phyloP scores from a whole-genome alignment of 352 stramenopile species.

The Globisporangium spiculum region DNA sequence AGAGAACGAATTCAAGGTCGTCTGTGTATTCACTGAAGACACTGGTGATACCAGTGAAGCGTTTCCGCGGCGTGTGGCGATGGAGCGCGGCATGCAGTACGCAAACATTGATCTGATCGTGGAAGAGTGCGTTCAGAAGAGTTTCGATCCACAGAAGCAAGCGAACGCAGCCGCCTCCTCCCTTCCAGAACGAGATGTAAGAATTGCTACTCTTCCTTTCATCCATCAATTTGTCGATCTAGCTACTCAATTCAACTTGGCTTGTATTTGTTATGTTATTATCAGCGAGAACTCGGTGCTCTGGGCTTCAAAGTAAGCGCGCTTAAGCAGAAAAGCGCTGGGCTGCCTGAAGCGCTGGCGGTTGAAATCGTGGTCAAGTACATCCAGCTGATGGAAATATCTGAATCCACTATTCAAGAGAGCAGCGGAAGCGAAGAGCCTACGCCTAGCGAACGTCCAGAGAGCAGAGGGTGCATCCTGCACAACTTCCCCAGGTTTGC shows the following conservation, averaged over 20 bases:
- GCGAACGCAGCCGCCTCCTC: conserved; percentile 27
- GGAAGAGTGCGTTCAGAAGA: conserved; percentile 52
- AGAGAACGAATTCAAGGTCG: conserved; percentile 15
- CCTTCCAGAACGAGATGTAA: conserved; percentile 49
- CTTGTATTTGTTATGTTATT: background rate
- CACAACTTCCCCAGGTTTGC: conserved; percentile 59
- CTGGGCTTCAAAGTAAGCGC: conserved; percentile 42
- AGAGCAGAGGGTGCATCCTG: conserved; percentile 28
- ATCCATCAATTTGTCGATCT: background rate
- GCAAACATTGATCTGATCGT: conserved; percentile 40
- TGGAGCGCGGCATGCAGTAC: conserved; percentile 35
- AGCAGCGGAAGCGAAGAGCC: background rate
- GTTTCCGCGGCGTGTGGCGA: conserved; percentile 27
- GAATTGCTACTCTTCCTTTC: background rate
- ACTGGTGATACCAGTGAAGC: conserved; percentile 12
- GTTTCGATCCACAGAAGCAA: conserved; percentile 51
- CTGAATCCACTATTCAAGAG: background rate
- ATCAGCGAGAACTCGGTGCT: conserved; percentile 46
- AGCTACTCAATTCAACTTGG: background rate
- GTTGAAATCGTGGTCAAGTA: conserved; percentile 48
- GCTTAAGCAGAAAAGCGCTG: conserved; percentile 45
- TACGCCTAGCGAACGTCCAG: background rate
- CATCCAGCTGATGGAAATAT: conserved; percentile 22
- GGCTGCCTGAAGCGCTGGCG: conserved; percentile 37
- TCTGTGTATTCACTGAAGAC: conserved; percentile 34